Base-by-base conservation (phyloP, 192 early-diverging fungal species). In the Backusella liffmaniae region DNA sequence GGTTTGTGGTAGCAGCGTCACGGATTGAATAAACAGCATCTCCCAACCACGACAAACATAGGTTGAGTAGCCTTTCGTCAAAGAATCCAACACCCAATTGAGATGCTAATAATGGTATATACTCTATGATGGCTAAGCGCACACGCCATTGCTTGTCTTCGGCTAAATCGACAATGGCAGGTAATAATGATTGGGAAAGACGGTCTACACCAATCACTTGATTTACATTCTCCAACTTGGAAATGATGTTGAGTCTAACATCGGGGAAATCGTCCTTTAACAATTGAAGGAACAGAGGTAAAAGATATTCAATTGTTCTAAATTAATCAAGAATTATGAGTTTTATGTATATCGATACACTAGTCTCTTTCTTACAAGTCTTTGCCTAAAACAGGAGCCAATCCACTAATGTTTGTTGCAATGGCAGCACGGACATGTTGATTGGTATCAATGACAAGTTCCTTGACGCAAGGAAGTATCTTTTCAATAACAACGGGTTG, bases 131-230 rank as follows among this genome's bases (percentile, higher is more conserved):
- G 4, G 98, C 98, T 80, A 98, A 86, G 29, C 98, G 94, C 72
- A 99, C 97, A 65, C 98, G 94, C 98, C 98, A 99, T 83, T 99
- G 98, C 88, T 99, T 99, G 84, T 99, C 98, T 87, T 99, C 96
- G 30, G 98, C 97, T 39, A 99, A 87, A 82, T 99, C 98, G 26
- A 99, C 93, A 79, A 99, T 98, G 1, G 98, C 98, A 5, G 98
- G 98, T 70, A 99, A 86, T 67, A 99, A 87, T 10, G 94, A 96
- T 77, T 98, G 96, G 56, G 98, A 98, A 42, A 99, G 87, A 32
- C 96, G 92, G 66, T 99, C 96, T 75, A 99, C 97, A 66, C 98
- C 98, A 78, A 99, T 98, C 29, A 96, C 94, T 84, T 94, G 88
- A 84, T 99, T 98, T 10, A 98, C 96, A 65, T 92, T 91, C 75